Conservation (phyloP, 495 filamentous ascomycete species). For the Penicillium manginii region DNA sequence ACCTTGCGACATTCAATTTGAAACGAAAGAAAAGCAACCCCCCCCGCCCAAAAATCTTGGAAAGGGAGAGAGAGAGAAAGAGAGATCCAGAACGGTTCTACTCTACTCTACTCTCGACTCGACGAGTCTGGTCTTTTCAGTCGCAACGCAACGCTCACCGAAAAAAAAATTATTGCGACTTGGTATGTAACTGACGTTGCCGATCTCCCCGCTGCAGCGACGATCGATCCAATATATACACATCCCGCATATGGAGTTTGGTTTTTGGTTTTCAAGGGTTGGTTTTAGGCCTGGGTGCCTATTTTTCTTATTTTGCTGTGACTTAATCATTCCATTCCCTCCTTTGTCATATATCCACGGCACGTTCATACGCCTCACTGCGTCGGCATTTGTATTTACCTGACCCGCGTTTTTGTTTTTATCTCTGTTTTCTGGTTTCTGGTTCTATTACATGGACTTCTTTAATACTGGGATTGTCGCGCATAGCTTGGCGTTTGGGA, state of each 20-base stretch:
- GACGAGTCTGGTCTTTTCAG: not conserved
- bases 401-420: not conserved
- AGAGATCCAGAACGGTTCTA: not conserved
- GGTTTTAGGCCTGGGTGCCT: not conserved
- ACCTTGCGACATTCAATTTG: too few relatives aligned
- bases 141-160: not conserved
- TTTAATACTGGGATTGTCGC: constrained; percentile 14
- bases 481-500: constrained; percentile 35
- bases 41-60: not conserved
- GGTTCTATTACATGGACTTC: not conserved
- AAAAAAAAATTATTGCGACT: too few relatives aligned
- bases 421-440: not conserved
- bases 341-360: constrained; percentile 10
- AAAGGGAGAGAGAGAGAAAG: not conserved
- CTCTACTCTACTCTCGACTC: not conserved
- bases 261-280: constrained; percentile 1
- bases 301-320: not conserved
- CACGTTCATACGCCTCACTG: constrained; percentile 3
- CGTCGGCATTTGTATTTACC: not conserved
- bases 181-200: not conserved
- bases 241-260: constrained; percentile 1
- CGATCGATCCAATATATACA: constrained; percentile 10
- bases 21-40: not conserved
- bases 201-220: constrained; percentile 8
- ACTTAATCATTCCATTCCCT: constrained; percentile 1